Percentiles rank a stretch among this genome's conserved stretches.
These are phyloP conservation scores for Phytophthora uliginosa DNA, from an alignment of 352 stramenopile genomes.

Conservation along the genomic window DNA sequence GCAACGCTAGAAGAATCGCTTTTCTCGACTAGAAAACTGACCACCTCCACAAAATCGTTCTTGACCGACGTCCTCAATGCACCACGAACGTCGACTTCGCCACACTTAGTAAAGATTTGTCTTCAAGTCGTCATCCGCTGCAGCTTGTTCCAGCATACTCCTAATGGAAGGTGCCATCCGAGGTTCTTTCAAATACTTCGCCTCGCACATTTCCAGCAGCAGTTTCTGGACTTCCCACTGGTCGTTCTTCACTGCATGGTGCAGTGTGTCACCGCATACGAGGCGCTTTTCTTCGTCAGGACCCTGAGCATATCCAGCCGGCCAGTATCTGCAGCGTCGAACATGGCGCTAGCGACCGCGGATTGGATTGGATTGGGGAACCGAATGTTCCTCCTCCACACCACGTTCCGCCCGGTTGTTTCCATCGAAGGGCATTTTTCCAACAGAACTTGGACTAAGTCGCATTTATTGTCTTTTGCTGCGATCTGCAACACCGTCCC, in stretches of 20 bases:
- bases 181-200: background rate
- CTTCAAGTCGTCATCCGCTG: background rate
- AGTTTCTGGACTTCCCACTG: background rate
- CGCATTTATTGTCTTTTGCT: background rate
- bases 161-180: background rate
- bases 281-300: background rate
- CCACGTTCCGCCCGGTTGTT: background rate
- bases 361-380: background rate
- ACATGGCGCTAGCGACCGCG: background rate
- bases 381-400: background rate
- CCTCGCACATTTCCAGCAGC: background rate
- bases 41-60: background rate
- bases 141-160: background rate
- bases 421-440: background rate
- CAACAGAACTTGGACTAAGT: background rate
- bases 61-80: background rate
- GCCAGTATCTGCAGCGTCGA: background rate
- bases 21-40: background rate
- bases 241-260: background rate
- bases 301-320: background rate
- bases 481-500: background rate
- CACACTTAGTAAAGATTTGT: background rate
- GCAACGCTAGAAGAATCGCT: background rate
- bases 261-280: background rate
- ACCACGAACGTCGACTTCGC: background rate